These are phyloP conservation scores for Penicillium sp. DNA, from an alignment of 2,329 filamentous ascomycete species.

Conservation along the genomic window DNA sequence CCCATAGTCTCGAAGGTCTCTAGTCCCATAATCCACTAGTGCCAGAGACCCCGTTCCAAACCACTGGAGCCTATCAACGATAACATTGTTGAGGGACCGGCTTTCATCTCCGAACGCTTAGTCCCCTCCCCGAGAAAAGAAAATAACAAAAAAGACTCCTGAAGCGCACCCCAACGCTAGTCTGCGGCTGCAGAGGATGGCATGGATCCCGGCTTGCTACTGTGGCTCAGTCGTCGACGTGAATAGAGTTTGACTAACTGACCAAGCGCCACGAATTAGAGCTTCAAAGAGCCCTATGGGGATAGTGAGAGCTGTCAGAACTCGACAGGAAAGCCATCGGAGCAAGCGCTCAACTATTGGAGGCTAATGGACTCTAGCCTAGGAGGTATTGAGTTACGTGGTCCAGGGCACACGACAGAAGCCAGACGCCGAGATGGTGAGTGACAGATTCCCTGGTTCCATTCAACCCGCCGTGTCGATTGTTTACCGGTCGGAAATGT, in stretches of 20 bases:
- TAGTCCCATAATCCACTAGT: neutral
- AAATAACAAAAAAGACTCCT: neutral
- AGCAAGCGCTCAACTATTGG: constrained; percentile 8
- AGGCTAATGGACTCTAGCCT: neutral
- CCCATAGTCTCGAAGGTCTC: neutral
- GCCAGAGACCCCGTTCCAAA: neutral
- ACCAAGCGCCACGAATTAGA: constrained; percentile 7
- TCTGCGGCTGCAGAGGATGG: neutral
- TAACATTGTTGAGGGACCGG: constrained; percentile 6
- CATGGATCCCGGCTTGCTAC: neutral
- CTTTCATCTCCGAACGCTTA: neutral
- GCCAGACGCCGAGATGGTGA: neutral
- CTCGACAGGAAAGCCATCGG: neutral
- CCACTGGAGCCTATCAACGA: neutral
- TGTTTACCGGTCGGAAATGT: constrained; percentile 4
- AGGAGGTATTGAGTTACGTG: neutral
- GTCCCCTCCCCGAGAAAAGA: neutral
- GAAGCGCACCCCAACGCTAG: neutral
- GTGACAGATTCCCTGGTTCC: neutral
- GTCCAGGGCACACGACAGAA: neutral
- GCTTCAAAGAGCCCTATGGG: neutral
- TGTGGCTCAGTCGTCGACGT: constrained; percentile 5
- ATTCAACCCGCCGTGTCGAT: neutral
- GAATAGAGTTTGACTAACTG: constrained; percentile 6
- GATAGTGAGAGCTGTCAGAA: constrained; percentile 19